Evolutionary conservation across 345 rosid genomes (phyloP).

Genomic region (Sisymbrium irio): DNA sequence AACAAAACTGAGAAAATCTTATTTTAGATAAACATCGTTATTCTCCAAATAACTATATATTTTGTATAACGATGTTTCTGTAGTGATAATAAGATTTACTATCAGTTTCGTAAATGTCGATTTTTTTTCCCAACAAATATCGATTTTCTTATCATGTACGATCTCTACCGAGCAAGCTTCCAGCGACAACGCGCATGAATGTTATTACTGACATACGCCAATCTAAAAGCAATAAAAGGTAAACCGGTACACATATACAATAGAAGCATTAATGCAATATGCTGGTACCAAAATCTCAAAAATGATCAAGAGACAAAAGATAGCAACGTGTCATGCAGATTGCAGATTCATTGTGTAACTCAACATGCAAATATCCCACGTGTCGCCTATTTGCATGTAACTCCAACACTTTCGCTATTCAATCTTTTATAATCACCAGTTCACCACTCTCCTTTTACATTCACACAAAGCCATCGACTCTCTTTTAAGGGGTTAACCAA

Average conservation of each 20-base stretch:
- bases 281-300: background rate
- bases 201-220: background rate
- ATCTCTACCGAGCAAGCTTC: background rate
- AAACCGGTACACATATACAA: background rate
- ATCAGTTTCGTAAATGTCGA: no score
- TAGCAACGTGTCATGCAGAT: slow-evolving; percentile 21
- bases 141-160: background rate
- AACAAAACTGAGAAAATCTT: background rate
- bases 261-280: background rate
- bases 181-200: background rate
- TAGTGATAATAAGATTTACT: no score
- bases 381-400: slow-evolving; percentile 23
- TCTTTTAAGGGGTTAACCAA: background rate
- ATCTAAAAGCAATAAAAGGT: background rate
- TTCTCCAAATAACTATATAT: no score
- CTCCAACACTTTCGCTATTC: slow-evolving; percentile 27
- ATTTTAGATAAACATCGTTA: no score
- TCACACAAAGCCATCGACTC: background rate
- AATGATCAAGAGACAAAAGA: background rate
- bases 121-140: background rate
- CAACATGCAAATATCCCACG: slow-evolving; percentile 37
- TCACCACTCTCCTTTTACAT: background rate
- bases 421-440: background rate
- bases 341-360: background rate
- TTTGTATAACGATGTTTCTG: no score